Base-by-base conservation (phyloP, 2,329 filamentous ascomycete species). In the Penicillium sp. region DNA sequence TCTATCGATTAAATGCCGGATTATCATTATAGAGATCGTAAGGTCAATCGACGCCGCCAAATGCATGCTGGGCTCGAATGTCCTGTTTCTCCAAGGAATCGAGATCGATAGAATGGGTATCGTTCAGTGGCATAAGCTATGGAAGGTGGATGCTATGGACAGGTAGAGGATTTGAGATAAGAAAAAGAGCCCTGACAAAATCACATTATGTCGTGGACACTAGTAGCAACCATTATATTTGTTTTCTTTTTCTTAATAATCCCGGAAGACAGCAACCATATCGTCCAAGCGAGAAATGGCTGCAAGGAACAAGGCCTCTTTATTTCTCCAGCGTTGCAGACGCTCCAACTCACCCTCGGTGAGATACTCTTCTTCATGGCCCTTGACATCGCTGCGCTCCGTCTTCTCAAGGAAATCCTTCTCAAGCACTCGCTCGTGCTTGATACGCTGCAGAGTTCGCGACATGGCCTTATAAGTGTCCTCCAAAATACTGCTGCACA, bases 401-500 rank as follows among this genome's bases (percentile, higher is more conserved):
- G 90, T 87, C 69, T 96, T 89, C 26, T 86, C 83, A 28, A 97
- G 79, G 23, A 95, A 84, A 48, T 85, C 83, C 57, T 84, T 82
- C 52, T 90, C 83, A 58, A 85, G 85, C 45, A 83, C 81, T 36
- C 88, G 83, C 70, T 96, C 90, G 26, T 89, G 84, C 33, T 85
- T 83, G 23, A 95, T 81, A 23, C 91, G 87, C 70, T 96, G 89
- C 45, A 96, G 71, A 57, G 88, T 88, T 51, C 92, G 85, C 15
- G 90, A 81, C 89, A 97, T 96, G 26, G 86, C 83, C 71, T 95
- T 95, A 77, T 96, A 97, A 0, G 88, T 84, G 54, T 90, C 87
- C 57, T 95, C 87, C 10, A 96, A 74, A 1, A 95, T 76, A 55
- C 87, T 82, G 18, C 82, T 80, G 45, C 86, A 78, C 6, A 88